Base-by-base conservation (phyloP, 352 stramenopile genomes). In the Globisporangium alternatum region DNA sequence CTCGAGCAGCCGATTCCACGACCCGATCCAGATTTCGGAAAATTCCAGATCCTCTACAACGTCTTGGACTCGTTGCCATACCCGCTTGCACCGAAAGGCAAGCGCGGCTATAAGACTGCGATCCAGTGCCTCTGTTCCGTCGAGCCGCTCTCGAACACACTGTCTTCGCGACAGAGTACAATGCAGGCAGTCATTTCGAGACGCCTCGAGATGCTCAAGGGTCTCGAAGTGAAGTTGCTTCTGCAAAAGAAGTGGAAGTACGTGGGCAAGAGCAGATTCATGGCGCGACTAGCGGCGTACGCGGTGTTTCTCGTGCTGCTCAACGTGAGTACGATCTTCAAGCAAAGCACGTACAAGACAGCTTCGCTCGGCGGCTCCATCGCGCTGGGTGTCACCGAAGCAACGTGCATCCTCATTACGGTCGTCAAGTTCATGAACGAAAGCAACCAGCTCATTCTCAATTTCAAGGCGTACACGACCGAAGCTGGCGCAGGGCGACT, bases 211-310 rank as follows among this genome's bases (percentile, higher is more conserved):
- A 82, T 88, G 65, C 77, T 89, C 17, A 78, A 81, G 51, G 67
- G 83, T 15, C 63, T 78, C 3, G 72, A 87, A 51, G 76, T 89
- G 9, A 72, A 80, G 58, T 68, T 78, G 45, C 53, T 87, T 22
- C 59, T 89, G 17, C 58, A 72, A 39, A 88, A 86, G 51, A 89
- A 89, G 35, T 89, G 76, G 80, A 83, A 89, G 33, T 89, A 84
- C 52, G 74, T 86, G 22, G 80, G 80, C 15, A 76, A 72, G 48
- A 41, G 67, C 3, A 69, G 78, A 3, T 87, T 88, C 44, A 69
- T 80, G n/a, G 55, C 49, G 15, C 71, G 78, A 7, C 61, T 88
- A 1, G 61, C 52, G 17, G 54, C 71, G 15, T 85, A 88, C 58
- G 39, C 41, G 1, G 4, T 83, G 0, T 88, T 82, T 28, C 61